Evolutionary conservation across 352 stramenopile species (phyloP), one percentile per base, ranked within the genome.

Genomic region (Pythium phragmitis): DNA sequence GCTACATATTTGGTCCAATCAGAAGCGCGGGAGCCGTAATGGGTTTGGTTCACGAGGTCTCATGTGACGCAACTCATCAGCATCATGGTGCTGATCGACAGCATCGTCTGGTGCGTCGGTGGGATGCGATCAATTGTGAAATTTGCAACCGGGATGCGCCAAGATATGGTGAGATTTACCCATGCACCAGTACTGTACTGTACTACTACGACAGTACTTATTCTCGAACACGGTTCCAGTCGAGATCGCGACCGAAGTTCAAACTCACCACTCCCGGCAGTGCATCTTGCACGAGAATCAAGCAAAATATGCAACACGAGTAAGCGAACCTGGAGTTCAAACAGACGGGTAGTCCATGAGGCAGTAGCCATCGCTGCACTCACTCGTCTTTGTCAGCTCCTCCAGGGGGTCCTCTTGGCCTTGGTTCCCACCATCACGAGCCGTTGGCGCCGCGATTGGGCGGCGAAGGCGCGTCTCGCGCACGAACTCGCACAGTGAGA

Each of bases 341-440:
- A 88, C 72, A 57, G 82, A 73, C 13, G 80, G 80, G 43, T 76
- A 85, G 26, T 93, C 82, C 53, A 93, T 82, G 67, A 93, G 59
- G 46, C 65, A 81, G 58, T 85, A 93, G 56, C 80, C 85, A 60
- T 93, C 85, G 69, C 85, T 93, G 69, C 80, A 91, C 70, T 93
- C 85, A 82, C 85, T 93, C 63, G 71, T 80, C 65, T 88, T 88
- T 42, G 79, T 82, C 64, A 77, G 68, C 41, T 77, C 43, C 57
- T 93, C 85, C 33, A 91, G 53, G 8, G 68, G 60, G 19, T 87
- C 67, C 41, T 81, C 68, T 30, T 30, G 26, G 21, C 76, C 54
- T 17, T 54, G 13, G 26, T 56, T 49, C 16, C 14, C 13, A 43
- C 36, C 1, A 26, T 19, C 41, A 19, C 36, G 50, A 19, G 49